A percentile compares a stretch with the other conserved stretches of the same genome.
Conservation (phyloP, 352 stramenopile species). For the Pelagophyceae sp. region DNA sequence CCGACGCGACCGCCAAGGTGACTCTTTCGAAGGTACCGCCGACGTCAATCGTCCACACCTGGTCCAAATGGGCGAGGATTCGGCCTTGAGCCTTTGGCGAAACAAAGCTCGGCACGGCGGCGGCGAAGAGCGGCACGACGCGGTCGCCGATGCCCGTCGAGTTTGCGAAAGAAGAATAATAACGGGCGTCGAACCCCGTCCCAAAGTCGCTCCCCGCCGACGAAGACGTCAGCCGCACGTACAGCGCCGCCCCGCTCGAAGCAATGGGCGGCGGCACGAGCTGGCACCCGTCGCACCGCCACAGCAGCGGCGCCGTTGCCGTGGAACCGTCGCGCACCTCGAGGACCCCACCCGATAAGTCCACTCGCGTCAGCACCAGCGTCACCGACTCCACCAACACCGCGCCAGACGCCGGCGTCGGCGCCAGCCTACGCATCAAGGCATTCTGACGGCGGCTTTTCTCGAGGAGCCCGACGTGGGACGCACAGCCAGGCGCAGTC, state of each 20-base stretch:
- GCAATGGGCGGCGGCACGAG: not conserved
- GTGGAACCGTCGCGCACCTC: not conserved
- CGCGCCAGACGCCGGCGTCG: not conserved
- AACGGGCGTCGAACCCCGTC: constrained; percentile 6
- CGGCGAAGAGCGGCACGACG: not conserved
- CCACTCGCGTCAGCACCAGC: not conserved
- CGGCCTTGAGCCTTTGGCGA: not conserved
- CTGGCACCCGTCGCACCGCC: not conserved
- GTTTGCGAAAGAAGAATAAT: not conserved
- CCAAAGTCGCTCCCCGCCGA: not conserved
- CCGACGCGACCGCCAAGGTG: not conserved
- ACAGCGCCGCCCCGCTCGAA: not conserved
- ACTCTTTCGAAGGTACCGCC: not conserved
- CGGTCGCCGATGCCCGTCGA: not conserved
- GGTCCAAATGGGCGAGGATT: not conserved
- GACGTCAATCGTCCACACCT: constrained; percentile 2
- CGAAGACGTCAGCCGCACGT: not conserved
- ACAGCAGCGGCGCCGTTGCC: not conserved
- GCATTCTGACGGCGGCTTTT: too few species aligned
- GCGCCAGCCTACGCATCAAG: too few species aligned
- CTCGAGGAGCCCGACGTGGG: too few species aligned
- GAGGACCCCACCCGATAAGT: not conserved
- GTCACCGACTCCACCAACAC: not conserved
- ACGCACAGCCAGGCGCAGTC: constrained; percentile 7
- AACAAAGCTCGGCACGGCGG: not conserved